Percentiles rank a stretch among this genome's conserved stretches.
These are phyloP conservation scores for Amoebophrya sp. DNA, from an alignment of 169 alveolate genomes.

Conservation along the genomic window DNA sequence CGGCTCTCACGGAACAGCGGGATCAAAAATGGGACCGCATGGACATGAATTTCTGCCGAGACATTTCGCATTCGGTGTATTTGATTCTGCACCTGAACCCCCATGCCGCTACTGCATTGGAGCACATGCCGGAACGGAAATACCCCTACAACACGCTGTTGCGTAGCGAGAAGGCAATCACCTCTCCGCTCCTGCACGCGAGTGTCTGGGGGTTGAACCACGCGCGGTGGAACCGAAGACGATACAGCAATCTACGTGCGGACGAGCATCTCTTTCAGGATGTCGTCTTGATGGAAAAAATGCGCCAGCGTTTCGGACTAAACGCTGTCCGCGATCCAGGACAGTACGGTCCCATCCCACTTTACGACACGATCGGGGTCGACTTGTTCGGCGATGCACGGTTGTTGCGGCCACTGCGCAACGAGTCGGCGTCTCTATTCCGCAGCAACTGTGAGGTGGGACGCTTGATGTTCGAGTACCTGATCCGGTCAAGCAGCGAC, in stretches of 20 bases:
- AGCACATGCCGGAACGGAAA: not conserved
- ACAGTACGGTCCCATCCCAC: not conserved
- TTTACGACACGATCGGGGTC: not conserved
- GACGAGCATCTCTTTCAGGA: not conserved
- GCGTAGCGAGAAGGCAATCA: slow-evolving; percentile 7
- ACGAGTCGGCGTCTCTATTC: not conserved
- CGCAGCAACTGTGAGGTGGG: slow-evolving; percentile 2
- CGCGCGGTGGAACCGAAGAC: not conserved
- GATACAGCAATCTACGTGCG: not conserved
- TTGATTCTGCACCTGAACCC: not conserved
- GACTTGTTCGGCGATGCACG: not conserved
- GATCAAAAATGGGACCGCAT: slow-evolving; percentile 17
- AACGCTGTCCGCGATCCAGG: not conserved
- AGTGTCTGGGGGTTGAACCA: not conserved
- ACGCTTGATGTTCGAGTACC: not conserved
- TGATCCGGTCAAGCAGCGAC: not conserved
- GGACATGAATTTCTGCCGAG: not conserved
- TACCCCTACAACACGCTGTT: not conserved
- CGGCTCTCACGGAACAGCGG: too few relatives aligned
- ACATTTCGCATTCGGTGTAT: not conserved
- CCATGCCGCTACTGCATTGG: not conserved
- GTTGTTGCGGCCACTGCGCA: not conserved
- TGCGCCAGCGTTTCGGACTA: not conserved
- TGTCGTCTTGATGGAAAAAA: not conserved
- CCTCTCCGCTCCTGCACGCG: not conserved